These are phyloP conservation scores for Allium fistulosum DNA, from an alignment of 106 monocot species.

Conservation along the genomic window DNA sequence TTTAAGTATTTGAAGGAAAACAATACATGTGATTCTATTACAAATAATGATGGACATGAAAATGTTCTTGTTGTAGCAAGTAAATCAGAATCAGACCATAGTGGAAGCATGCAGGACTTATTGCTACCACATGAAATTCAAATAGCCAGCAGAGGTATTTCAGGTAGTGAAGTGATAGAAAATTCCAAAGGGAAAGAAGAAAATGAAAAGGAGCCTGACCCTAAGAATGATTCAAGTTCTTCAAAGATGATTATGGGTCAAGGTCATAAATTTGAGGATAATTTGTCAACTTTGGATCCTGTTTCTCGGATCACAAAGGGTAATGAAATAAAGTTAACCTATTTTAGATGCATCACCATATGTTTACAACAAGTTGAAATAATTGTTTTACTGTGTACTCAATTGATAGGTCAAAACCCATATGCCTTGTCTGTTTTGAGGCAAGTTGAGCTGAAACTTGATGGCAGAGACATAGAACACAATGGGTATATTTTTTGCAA, in stretches of 20 bases:
- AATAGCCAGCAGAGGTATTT: background rate
- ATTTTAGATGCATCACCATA: background rate
- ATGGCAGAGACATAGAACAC: slow-evolving; percentile 65
- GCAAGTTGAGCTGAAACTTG: slow-evolving; percentile 79
- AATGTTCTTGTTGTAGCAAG: slow-evolving; percentile 6
- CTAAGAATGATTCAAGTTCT: slow-evolving; percentile 15
- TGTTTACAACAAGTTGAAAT: too few relatives aligned
- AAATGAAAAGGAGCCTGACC: background rate
- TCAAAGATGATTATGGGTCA: slow-evolving; percentile 23
- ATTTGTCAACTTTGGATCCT: slow-evolving; percentile 17
- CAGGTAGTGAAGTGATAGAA: slow-evolving; percentile 13
- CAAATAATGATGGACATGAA: slow-evolving; percentile 6
- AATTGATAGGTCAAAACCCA: slow-evolving; percentile 66
- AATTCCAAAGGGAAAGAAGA: slow-evolving; percentile 7
- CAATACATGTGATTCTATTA: slow-evolving; percentile 6
- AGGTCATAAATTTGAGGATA: slow-evolving; percentile 18
- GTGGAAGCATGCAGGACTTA: slow-evolving; percentile 13
- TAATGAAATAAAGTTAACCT: slow-evolving; percentile 14
- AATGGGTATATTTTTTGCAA: slow-evolving; percentile 25
- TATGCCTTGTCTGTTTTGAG: slow-evolving; percentile 83
- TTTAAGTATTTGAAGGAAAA: slow-evolving; percentile 4
- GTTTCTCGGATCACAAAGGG: slow-evolving; percentile 32
- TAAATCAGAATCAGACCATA: slow-evolving; percentile 6
- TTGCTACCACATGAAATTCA: slow-evolving; percentile 15
- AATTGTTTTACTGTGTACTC: background rate